Base-by-base conservation (phyloP, 441 rosid species). In the Omphalea diandra region DNA sequence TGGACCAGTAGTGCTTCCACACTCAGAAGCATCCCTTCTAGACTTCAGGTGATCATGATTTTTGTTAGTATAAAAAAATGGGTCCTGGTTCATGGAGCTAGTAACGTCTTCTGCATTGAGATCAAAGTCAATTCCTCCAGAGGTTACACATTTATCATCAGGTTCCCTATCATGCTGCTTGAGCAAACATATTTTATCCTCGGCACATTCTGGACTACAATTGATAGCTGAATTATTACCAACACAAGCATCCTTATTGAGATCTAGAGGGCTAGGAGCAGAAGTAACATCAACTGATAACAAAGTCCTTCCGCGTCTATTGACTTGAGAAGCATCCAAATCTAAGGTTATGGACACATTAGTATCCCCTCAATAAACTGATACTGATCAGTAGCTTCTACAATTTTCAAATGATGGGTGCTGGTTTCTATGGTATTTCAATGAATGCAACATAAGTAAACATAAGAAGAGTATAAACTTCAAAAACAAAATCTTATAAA, bases 1-100 rank as follows among this genome's bases (percentile, higher is more conserved):
- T 36, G 94, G 80, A 64, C 84, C 86, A 18, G 77, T 78, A 70
- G 86, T 81, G 73, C 87, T 86, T 65, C 66, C 93, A 65, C 94
- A 79, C 69, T 89, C 94, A 47, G 93, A 87, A 73, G 68, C 74
- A 75, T 83, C 91, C 57, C 66, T 78, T 2, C 68, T 79, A 2
- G 72, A 52, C 73, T 83, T 87, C 70, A 67, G 47, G 7, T 55
- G 63, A 62, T 66, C 71, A 40, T 50, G 76, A 71, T 71, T 81
- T 73, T 83, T 84, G 14, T 50, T 55, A 22, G 80, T 75, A 67
- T 67, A 61, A 72, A 77, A 65, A 33, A 69, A 77, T 15, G n/a
- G n/a, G n/a, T 77, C 82, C 38, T 73, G 83, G 71, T 73, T 83
- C 65, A 79, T 70, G 52, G 84, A 84, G 80, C 88, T 88, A 7